Evolutionary conservation across 345 rosid species (phyloP).

Genomic region (Eucalyptus shirleyi): DNA sequence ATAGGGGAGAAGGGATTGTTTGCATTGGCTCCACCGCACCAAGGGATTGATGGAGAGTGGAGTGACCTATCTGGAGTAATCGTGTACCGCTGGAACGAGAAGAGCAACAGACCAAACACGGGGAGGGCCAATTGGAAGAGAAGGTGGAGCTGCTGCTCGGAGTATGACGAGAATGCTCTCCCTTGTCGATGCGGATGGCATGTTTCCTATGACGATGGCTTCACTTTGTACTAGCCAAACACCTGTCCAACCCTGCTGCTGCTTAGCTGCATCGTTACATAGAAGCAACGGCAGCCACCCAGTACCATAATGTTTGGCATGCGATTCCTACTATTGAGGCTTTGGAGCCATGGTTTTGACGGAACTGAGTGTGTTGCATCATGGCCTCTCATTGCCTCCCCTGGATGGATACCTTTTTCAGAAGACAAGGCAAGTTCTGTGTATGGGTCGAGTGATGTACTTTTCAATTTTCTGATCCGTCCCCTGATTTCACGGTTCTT

Average conservation of each 20-base stretch:
- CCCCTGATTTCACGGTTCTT: background rate
- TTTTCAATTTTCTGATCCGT: background rate
- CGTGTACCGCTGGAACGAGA: constrained; percentile 49
- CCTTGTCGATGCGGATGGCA: constrained; percentile 44
- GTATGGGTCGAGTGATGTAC: background rate
- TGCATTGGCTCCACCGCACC: constrained; percentile 52
- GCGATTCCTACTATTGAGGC: background rate
- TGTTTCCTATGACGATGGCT: constrained; percentile 54
- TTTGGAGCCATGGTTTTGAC: background rate
- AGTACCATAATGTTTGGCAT: background rate
- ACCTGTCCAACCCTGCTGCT: background rate
- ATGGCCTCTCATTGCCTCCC: background rate
- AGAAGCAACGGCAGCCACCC: background rate
- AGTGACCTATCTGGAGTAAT: constrained; percentile 41
- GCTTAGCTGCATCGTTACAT: background rate
- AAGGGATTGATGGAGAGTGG: constrained; percentile 61
- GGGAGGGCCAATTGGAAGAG: constrained; percentile 39
- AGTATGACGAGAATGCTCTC: constrained; percentile 35
- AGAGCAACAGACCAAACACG: constrained; percentile 29
- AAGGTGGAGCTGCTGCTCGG: constrained; percentile 49
- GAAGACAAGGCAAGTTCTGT: background rate
- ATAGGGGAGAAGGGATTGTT: constrained; percentile 44
- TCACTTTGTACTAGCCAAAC: constrained; percentile 18
- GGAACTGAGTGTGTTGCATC: background rate
- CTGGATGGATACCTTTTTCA: background rate